Base-by-base conservation (phyloP, 2,329 filamentous ascomycete genomes). In the Phialocephala subalpina region DNA sequence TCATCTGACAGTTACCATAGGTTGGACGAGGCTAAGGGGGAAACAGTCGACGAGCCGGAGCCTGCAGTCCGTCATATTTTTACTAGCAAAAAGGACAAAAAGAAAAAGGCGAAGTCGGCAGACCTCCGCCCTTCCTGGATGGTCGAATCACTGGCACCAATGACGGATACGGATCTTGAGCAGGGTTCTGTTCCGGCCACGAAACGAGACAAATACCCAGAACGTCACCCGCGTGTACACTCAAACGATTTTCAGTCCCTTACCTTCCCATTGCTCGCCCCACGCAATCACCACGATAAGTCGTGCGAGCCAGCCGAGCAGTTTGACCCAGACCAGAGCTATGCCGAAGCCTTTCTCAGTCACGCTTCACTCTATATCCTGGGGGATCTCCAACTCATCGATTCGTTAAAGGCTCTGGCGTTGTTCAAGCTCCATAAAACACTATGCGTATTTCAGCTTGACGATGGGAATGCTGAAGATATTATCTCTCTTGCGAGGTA, bases 371-470 rank as follows among this genome's bases (percentile, higher is more conserved):
- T 70, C 18, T 70, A 58, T 38, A 33, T 53, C 22, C n/a, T 70
- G 6, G 63, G 56, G n/a, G 49, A 64, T 45, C 36, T 16, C n/a
- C 45, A 60, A 20, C 25, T 45, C 11, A 60, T 68, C 22, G 63
- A 64, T 20, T 22, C 61, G 11, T 56, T 70, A 2, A 66, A 65
- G 42, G 63, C 66, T 14, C 33, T 68, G 22, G 49, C 63, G 8
- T 35, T 70, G 25, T 49, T 40, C 63, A 68, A 68, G n/a, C 68
- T 70, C 7, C 68, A 69, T 56, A 62, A 61, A 18, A 62, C 64
- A 29, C 42, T 70, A 14, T 57, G 55, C 27, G 40, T 52, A 2
- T 70, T 70, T 25, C 4, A 64, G 27, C 64, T 64, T 9, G 49
- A 58, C 20, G 12, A 20, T 11, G 33, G 36, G 12, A 68, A 63